phyloP scores from a whole-genome alignment of 2,329 filamentous ascomycete genomes.

The Epichloe coenophiala region DNA sequence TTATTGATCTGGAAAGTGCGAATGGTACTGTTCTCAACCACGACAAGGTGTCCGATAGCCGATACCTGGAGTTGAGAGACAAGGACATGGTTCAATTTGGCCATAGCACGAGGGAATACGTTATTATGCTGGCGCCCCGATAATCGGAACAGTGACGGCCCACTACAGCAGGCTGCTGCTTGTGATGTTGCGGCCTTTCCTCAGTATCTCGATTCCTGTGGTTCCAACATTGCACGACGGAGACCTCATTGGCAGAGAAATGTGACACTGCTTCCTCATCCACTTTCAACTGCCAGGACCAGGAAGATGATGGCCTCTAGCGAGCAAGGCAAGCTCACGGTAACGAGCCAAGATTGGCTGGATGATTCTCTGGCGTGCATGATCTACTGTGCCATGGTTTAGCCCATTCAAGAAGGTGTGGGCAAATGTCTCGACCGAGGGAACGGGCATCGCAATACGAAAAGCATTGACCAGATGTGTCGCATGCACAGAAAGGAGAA shows the following conservation, averaged over 20 bases:
- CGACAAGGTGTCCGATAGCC: conserved; percentile 55
- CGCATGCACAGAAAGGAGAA: neutral
- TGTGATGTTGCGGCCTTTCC: too few species aligned
- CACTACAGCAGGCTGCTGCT: neutral
- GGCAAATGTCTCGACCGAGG: conserved; percentile 1
- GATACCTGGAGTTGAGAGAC: conserved; percentile 76
- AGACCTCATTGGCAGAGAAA: too few species aligned
- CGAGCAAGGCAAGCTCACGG: neutral
- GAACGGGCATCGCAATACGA: neutral
- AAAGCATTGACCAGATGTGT: neutral
- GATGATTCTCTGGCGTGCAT: neutral
- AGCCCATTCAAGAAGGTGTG: neutral
- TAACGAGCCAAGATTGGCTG: neutral
- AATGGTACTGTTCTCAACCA: conserved; percentile 82
- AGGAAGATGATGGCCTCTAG: too few species aligned
- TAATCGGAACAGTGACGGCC: conserved; percentile 16
- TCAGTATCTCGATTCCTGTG: too few species aligned
- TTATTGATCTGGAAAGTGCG: conserved; percentile 86
- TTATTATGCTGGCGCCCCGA: conserved; percentile 66
- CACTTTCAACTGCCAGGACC: too few species aligned
- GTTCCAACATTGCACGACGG: too few species aligned
- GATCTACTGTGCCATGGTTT: neutral
- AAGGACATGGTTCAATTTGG: conserved; percentile 87
- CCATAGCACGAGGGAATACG: conserved; percentile 80
- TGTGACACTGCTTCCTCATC: too few species aligned